These are phyloP conservation scores for Melastoma candidum DNA, from an alignment of 441 rosid species.

Conservation along the genomic window DNA sequence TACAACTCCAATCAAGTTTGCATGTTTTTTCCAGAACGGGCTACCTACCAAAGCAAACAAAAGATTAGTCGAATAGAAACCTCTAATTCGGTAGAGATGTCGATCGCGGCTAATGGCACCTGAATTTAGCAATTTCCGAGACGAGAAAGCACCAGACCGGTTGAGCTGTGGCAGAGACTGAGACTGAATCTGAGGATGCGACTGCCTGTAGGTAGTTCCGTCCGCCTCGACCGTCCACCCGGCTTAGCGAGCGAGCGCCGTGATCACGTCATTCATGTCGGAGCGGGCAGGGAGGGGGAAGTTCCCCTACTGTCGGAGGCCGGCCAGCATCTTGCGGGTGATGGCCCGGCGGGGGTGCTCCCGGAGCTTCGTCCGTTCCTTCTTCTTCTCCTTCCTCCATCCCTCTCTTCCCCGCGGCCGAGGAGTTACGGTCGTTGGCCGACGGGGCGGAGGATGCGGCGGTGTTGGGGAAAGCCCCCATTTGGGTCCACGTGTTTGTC, in stretches of 20 bases:
- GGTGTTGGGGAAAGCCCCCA: constrained; percentile 39
- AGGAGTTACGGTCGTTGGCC: constrained; percentile 13
- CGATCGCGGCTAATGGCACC: too few relatives aligned
- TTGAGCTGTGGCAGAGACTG: constrained; percentile 36
- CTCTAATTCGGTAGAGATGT: too few relatives aligned
- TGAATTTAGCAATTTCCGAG: background rate
- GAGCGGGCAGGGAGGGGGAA: constrained; percentile 76
- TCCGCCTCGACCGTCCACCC: constrained; percentile 76
- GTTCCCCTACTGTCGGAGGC: constrained; percentile 64
- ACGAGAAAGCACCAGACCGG: background rate
- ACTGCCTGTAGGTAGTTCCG: constrained; percentile 63
- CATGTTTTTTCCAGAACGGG: too few relatives aligned
- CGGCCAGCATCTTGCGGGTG: constrained; percentile 73
- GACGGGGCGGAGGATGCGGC: constrained; percentile 61
- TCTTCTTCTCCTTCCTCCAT: constrained; percentile 81
- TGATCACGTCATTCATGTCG: constrained; percentile 76
- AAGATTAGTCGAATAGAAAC: too few relatives aligned
- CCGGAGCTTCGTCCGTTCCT: constrained; percentile 69
- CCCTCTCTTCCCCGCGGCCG: constrained; percentile 45
- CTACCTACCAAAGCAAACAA: too few relatives aligned
- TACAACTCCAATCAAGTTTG: too few relatives aligned
- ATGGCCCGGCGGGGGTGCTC: constrained; percentile 71
- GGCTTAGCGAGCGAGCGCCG: constrained; percentile 72
- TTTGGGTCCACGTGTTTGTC: background rate
- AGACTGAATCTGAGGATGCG: constrained; percentile 52